phyloP scores from a whole-genome alignment of 768 basidiomycete species.

The Pleurotus salmoneostramineus region DNA sequence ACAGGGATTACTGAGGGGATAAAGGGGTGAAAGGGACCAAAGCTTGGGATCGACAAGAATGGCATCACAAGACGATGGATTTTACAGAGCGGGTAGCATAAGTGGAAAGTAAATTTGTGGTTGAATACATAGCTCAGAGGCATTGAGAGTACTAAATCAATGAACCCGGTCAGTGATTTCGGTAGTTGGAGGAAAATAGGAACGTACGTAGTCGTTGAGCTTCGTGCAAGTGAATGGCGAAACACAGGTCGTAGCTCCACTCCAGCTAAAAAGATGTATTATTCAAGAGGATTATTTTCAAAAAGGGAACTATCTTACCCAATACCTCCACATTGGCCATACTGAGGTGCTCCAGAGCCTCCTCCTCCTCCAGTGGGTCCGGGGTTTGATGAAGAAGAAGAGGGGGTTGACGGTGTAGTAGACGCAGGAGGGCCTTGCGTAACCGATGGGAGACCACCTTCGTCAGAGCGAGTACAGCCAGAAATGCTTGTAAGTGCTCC shows the following conservation, averaged over 20 bases:
- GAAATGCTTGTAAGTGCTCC: not conserved
- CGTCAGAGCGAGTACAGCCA: slow-evolving; percentile 1
- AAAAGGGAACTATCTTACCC: not conserved
- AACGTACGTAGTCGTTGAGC: slow-evolving; percentile 4
- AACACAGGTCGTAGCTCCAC: not conserved
- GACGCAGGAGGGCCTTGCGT: not conserved
- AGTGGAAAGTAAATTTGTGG: too few species aligned
- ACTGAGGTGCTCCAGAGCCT: not conserved
- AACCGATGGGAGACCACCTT: not conserved
- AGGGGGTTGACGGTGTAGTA: not conserved
- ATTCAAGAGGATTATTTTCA: not conserved
- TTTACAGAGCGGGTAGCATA: too few species aligned
- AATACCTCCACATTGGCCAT: not conserved
- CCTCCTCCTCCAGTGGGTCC: not conserved
- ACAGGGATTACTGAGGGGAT: too few species aligned
- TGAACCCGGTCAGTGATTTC: too few species aligned
- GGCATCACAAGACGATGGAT: too few species aligned
- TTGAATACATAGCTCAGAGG: too few species aligned
- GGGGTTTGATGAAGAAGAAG: not conserved
- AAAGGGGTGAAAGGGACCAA: too few species aligned
- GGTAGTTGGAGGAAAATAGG: too few species aligned
- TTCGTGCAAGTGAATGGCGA: slow-evolving; percentile 3
- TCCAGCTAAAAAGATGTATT: not conserved
- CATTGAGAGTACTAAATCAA: too few species aligned
- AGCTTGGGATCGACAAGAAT: too few species aligned